Conservation (phyloP, 345 rosid genomes). For the Leavenworthia alabamica region DNA sequence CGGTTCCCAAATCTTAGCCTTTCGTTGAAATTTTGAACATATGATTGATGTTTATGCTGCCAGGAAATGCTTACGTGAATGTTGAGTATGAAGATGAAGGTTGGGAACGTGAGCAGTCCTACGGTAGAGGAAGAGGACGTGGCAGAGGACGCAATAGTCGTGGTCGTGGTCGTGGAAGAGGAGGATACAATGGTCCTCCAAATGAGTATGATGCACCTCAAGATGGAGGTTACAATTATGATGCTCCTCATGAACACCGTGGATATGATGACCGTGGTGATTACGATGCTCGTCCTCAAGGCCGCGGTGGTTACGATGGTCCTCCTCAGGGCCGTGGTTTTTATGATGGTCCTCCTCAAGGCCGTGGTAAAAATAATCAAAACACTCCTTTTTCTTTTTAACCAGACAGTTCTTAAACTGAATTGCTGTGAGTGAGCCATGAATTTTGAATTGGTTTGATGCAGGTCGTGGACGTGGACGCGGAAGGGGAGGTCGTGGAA, state of each 20-base stretch:
- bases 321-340: background rate
- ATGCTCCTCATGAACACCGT: conserved; percentile 34
- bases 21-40: background rate
- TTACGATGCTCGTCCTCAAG: background rate
- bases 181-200: conserved; percentile 70
- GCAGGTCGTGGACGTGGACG: conserved; percentile 72
- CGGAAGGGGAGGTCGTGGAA: conserved; percentile 49
- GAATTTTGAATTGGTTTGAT: conserved; percentile 3
- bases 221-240: conserved; percentile 63
- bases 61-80: conserved; percentile 66
- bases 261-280: conserved; percentile 28
- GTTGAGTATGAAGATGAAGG: conserved; percentile 77
- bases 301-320: conserved; percentile 1
- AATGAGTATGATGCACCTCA: conserved; percentile 46
- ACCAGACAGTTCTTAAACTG: background rate
- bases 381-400: background rate
- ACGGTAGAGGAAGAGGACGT: conserved; percentile 73
- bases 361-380: conserved; percentile 25
- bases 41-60: background rate
- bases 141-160: conserved; percentile 77
- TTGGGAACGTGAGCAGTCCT: conserved; percentile 58
- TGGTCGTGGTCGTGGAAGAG: conserved; percentile 69
- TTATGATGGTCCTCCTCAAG: conserved; percentile 24
- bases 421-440: background rate
- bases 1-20: background rate